Evolutionary conservation across 345 rosid genomes (phyloP).

Genomic region (Leavenworthia alabamica): DNA sequence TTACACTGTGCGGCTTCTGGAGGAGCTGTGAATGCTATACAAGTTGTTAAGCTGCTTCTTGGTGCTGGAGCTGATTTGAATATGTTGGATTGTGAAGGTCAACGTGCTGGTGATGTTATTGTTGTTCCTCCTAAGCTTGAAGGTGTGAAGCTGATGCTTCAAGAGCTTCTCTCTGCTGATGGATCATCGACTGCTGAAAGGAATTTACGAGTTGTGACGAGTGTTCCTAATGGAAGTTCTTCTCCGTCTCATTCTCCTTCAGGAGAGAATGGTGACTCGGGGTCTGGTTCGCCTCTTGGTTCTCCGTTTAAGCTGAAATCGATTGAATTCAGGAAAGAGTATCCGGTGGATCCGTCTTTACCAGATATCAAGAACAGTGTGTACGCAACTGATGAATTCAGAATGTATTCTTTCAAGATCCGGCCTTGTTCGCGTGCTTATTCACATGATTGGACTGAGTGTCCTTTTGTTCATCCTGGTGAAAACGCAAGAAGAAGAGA

Average conservation of each 20-base stretch:
- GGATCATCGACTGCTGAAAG: slow-evolving; percentile 44
- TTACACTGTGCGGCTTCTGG: slow-evolving; percentile 95
- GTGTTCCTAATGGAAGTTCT: slow-evolving; percentile 33
- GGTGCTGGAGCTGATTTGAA: slow-evolving; percentile 77
- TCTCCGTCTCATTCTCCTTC: slow-evolving; percentile 63
- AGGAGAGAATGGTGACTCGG: slow-evolving; percentile 47
- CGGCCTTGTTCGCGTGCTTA: slow-evolving; percentile 94
- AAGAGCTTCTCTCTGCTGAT: slow-evolving; percentile 59
- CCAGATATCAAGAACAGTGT: slow-evolving; percentile 95
- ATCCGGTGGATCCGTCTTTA: slow-evolving; percentile 86
- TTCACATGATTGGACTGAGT: slow-evolving; percentile 98
- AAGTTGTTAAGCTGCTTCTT: slow-evolving; percentile 68
- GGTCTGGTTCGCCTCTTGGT: slow-evolving; percentile 32
- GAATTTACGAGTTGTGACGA: slow-evolving; percentile 43
- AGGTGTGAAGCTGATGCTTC: slow-evolving; percentile 46
- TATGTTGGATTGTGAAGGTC: slow-evolving; percentile 50
- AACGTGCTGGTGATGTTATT: slow-evolving; percentile 70
- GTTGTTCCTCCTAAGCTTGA: slow-evolving; percentile 73
- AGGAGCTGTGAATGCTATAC: slow-evolving; percentile 70
- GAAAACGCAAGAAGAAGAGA: slow-evolving; percentile 97
- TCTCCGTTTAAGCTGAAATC: slow-evolving; percentile 48
- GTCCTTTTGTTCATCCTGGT: slow-evolving; percentile 96
- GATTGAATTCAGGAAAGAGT: slow-evolving; percentile 63
- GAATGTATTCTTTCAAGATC: slow-evolving; percentile 95
- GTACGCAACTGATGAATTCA: slow-evolving; percentile 83